Conservation (phyloP, 2,329 filamentous ascomycete genomes). For the Epichloe hybrida region DNA sequence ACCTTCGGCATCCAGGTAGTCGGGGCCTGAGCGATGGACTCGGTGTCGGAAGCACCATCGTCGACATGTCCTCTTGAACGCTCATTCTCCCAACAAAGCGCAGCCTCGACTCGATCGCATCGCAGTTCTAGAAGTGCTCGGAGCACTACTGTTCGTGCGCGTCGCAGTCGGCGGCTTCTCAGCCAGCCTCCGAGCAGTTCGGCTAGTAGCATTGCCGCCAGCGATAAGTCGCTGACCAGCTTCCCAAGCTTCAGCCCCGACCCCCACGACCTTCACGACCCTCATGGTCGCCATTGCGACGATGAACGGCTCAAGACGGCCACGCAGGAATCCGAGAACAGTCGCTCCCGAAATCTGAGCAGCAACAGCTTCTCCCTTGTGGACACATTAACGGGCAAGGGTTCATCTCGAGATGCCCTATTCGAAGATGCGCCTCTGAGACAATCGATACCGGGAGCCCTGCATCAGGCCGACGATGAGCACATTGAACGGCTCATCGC, state of each 20-base stretch:
- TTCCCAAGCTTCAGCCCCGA: slow-evolving; percentile 72
- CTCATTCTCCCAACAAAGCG: slow-evolving; percentile 58
- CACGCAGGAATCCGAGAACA: slow-evolving; percentile 14
- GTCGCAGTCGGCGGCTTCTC: slow-evolving; percentile 32
- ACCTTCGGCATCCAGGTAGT: background rate
- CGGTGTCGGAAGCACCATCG: slow-evolving; percentile 12
- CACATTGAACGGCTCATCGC: slow-evolving; percentile 65
- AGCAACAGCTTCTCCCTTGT: slow-evolving; percentile 24
- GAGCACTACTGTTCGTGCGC: slow-evolving; percentile 45
- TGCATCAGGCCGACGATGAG: slow-evolving; percentile 64
- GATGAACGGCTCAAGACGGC: slow-evolving; percentile 31
- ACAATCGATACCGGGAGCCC: slow-evolving; percentile 60
- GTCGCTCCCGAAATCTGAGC: slow-evolving; percentile 4
- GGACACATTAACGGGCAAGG: slow-evolving; percentile 36
- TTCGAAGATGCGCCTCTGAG: slow-evolving; percentile 68
- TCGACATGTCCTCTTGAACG: slow-evolving; percentile 38
- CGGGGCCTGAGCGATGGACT: slow-evolving; percentile 25
- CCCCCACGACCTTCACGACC: slow-evolving; percentile 35
- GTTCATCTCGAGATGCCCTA: slow-evolving; percentile 31
- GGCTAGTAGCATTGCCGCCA: slow-evolving; percentile 44
- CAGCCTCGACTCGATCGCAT: slow-evolving; percentile 48
- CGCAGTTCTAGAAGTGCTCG: slow-evolving; percentile 41
- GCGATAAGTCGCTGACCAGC: slow-evolving; percentile 68
- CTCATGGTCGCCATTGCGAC: slow-evolving; percentile 9
- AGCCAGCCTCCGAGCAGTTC: slow-evolving; percentile 53